Conservation (phyloP, 176 grass and related monocot species). For the Lolium multiflorum region DNA sequence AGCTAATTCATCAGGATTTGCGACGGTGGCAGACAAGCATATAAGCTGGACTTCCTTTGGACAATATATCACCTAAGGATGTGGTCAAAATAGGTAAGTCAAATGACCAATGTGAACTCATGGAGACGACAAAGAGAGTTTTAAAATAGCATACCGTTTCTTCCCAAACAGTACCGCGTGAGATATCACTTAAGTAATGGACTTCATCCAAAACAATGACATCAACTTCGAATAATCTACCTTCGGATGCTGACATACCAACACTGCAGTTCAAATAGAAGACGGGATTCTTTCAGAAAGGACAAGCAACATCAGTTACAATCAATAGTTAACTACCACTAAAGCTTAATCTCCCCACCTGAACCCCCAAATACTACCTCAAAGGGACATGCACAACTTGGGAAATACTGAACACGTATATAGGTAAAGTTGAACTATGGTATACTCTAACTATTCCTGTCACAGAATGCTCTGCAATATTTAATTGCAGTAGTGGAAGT, state of each 20-base stretch:
- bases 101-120: conserved; percentile 35
- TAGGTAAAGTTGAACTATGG: conserved; percentile 7
- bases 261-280: conserved; percentile 73
- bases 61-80: conserved; percentile 95
- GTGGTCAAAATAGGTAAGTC: conserved; percentile 32
- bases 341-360: conserved; percentile 30
- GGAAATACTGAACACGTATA: background rate
- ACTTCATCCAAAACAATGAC: conserved; percentile 99
- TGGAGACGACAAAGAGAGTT: conserved; percentile 26
- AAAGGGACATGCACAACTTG: background rate
- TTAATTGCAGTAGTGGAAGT: conserved; percentile 26
- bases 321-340: conserved; percentile 39
- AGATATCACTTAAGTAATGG: conserved; percentile 97
- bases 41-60: conserved; percentile 98
- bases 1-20: conserved; percentile 98
- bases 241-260: conserved; percentile 79
- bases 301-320: conserved; percentile 31
- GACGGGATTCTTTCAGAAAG: conserved; percentile 41
- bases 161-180: conserved; percentile 99
- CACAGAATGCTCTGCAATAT: conserved; percentile 29
- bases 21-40: conserved; percentile 94
- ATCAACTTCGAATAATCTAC: conserved; percentile 96
- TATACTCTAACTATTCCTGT: background rate
- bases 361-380: conserved; percentile 7
- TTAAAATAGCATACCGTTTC: conserved; percentile 81